Conservation (phyloP, 768 basidiomycete genomes). For the Rhizopogon vesiculosus region DNA sequence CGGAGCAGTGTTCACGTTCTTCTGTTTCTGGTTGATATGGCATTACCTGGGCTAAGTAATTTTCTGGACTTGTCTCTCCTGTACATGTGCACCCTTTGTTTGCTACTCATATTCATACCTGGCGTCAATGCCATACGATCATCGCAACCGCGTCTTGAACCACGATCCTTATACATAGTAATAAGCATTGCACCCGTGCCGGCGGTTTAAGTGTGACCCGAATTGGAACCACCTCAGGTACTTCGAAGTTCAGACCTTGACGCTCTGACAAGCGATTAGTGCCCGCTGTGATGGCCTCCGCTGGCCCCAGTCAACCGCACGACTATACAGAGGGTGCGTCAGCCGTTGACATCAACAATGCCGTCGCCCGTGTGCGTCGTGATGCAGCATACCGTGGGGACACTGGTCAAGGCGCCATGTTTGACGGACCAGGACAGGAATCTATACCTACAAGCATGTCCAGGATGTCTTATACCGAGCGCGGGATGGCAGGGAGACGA, state of each 20-base stretch:
- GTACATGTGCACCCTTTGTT: background rate
- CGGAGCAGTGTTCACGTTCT: constrained; percentile 82
- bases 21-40: constrained; percentile 94
- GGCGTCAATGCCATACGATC: background rate
- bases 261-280: background rate
- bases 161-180: too few species aligned
- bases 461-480: constrained; percentile 65
- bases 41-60: constrained; percentile 65
- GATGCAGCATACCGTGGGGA: constrained; percentile 61
- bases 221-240: too few species aligned
- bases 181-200: too few species aligned
- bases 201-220: too few species aligned
- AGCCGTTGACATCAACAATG: constrained; percentile 64
- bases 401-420: constrained; percentile 63
- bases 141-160: too few species aligned
- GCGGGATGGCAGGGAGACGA: constrained; percentile 36
- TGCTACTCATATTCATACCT: background rate
- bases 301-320: constrained; percentile 15
- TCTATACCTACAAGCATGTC: constrained; percentile 78
- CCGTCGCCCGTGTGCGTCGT: constrained; percentile 51
- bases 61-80: background rate
- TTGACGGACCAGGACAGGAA: constrained; percentile 63
- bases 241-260: background rate
- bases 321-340: constrained; percentile 92
- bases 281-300: constrained; percentile 11